Base-by-base conservation (phyloP, 2,329 filamentous ascomycete species). In the Xylaria sp. region DNA sequence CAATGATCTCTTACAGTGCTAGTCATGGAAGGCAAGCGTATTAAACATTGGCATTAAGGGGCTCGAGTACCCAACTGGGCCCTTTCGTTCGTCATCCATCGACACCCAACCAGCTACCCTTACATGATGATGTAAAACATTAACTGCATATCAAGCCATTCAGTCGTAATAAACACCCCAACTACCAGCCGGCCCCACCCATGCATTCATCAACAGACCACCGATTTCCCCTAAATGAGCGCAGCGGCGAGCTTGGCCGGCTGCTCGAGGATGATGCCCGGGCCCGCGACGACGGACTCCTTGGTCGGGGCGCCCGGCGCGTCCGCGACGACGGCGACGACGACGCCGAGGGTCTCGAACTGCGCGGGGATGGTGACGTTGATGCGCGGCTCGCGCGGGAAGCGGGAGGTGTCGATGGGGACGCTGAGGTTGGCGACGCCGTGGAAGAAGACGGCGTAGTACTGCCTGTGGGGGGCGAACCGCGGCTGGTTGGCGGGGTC, bases 401-500 rank as follows among this genome's bases (percentile, higher is more conserved):
- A 65, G 43, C 29, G 24, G 19, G 54, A 59, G 0, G 68, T 70
- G 44, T 76, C 61, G 47, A 75, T 70, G 1, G 72, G 71, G 17
- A 72, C 66, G 11, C 70, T 71, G 39, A 72, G 60, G 38, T 73
- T 73, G 18, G 59, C 29, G 21, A 73, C 21, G 2, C 68, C 72
- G 50, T 76, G 74, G 64, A 73, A 76, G 63, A 72, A 75, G 22
- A 76, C 73, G 13, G 71, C 72, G 54, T 72, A 74, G 54, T 76
- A 76, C 38, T 71, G 62, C 43, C 51, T 66, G 29, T 52, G 43
- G 2, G 56, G 18, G 1, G 57, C 63, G 39, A 70, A 67, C 11
- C 49, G 39, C 17, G 66, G 69, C 40, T 60, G 59, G 39, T 70
- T 71, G 7, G 54, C 57, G 18, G 63, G 60, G 47, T 66, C 66